Evolutionary conservation across 257 asterid genomes (phyloP), one percentile per base, ranked within the genome.

Genomic region (Solanum lignicaule): DNA sequence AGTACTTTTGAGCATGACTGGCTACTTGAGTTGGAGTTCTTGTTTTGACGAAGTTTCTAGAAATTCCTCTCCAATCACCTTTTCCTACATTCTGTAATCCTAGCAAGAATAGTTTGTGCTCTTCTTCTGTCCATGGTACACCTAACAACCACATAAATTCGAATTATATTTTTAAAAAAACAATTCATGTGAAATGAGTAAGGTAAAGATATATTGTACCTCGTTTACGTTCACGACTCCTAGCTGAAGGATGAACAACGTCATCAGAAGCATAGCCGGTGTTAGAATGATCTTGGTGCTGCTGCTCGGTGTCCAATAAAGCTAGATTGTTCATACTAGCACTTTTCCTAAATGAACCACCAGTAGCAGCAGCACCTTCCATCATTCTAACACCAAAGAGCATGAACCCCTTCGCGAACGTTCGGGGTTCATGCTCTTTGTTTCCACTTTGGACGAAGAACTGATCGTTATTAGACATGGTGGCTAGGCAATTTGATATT

Each of bases 21-120:
- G 99, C 99, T 15, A 97, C 99, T 76, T 97, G 99, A 16, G 99
- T 97, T 1, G 99, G 99, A 14, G 99, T 96, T 72, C 99, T 92
- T 52, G 99, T 93, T 89, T 93, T 96, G 31, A 97, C 99, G 86
- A 94, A 96, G 90, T 97, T 97, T 83, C 98, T 94, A 27, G 99
- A 96, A 83, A 97, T 97, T 39, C 99, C 99, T 92, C 99, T 96
- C 99, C 99, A 97, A 75, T 97, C 99, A 84, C 99, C 99, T 92
- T 94, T 97, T 48, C 99, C 99, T 31, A 96, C 99, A 39, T 92
- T 97, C 39, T 95, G 98, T 93, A 97, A 91, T 88, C 99, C 99
- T 58, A 96, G 36, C 83, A 97, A 88, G 88, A 97, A 97, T 4
- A 97, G 92, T 88, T 92, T 93, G 90, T 97, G 99, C 82, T 97